These are phyloP conservation scores for Pythium dissimile DNA, from an alignment of 352 stramenopile genomes.

Conservation along the genomic window DNA sequence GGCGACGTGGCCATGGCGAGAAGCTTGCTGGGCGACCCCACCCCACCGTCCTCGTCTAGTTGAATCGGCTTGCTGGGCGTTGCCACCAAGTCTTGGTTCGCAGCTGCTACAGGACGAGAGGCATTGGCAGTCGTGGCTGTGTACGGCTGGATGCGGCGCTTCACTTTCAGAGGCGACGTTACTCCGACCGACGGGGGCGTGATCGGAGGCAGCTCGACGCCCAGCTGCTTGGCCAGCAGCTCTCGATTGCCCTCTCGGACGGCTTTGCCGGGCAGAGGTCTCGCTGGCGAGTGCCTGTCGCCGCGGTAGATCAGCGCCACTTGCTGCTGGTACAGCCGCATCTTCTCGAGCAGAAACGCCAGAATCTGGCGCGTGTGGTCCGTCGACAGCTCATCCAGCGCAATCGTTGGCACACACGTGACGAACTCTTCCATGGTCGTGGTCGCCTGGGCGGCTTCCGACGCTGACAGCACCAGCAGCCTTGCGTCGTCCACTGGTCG, in stretches of 20 bases:
- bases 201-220: slow-evolving; percentile 57
- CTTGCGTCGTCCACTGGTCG: not conserved
- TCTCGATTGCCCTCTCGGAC: slow-evolving; percentile 17
- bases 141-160: slow-evolving; percentile 43
- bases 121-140: slow-evolving; percentile 22
- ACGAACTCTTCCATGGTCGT: slow-evolving; percentile 42
- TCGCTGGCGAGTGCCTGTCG: not conserved
- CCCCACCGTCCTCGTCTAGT: not conserved
- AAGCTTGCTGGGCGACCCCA: slow-evolving; percentile 3
- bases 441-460: slow-evolving; percentile 6
- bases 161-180: slow-evolving; percentile 44
- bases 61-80: not conserved
- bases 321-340: slow-evolving; percentile 54
- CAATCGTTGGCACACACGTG: slow-evolving; percentile 18
- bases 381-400: slow-evolving; percentile 49
- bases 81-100: slow-evolving; percentile 6
- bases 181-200: not conserved
- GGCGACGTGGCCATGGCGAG: slow-evolving; percentile 12
- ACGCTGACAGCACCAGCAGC: not conserved
- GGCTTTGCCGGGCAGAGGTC: not conserved
- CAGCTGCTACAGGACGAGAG: slow-evolving; percentile 1
- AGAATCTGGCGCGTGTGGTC: slow-evolving; percentile 44
- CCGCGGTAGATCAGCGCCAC: slow-evolving; percentile 39
- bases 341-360: slow-evolving; percentile 60
- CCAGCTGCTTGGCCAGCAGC: slow-evolving; percentile 45